These are phyloP conservation scores for Urtica urens DNA, from an alignment of 306 rosid genomes.

Conservation along the genomic window DNA sequence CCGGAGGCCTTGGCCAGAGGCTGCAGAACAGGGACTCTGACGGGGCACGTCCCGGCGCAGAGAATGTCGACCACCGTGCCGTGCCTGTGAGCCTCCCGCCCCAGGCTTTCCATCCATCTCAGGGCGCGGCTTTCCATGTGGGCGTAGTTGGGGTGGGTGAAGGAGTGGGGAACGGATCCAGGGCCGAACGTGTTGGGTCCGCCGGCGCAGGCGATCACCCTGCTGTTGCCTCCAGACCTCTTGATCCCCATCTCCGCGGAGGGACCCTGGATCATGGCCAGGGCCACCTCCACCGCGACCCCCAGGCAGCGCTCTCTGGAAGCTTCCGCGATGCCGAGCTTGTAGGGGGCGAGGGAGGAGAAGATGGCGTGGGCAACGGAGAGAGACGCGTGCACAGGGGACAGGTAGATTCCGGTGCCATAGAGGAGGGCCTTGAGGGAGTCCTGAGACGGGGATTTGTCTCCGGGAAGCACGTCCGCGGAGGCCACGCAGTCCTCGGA, in stretches of 20 bases:
- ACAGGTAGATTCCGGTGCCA: conserved; percentile 87
- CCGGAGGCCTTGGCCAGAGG: conserved; percentile 97
- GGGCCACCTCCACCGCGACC: conserved; percentile 93
- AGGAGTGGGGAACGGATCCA: conserved; percentile 92
- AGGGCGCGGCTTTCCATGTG: conserved; percentile 86
- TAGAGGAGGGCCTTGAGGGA: conserved; percentile 64
- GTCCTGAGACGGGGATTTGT: conserved; percentile 67
- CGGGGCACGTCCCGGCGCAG: conserved; percentile 98
- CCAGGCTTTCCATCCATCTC: conserved; percentile 90
- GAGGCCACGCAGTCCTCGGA: conserved; percentile 84
- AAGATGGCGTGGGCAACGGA: conserved; percentile 84
- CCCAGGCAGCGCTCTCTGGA: conserved; percentile 96
- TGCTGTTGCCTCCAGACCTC: conserved; percentile 80
- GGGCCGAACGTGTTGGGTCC: conserved; percentile 95
- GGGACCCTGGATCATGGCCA: conserved; percentile 86
- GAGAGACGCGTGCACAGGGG: conserved; percentile 90
- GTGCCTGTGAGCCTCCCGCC: conserved; percentile 71
- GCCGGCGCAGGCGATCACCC: conserved; percentile 90
- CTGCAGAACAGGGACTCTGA: conserved; percentile 86
- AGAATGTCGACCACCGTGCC: conserved; percentile 72
- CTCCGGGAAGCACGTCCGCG: conserved; percentile 96
- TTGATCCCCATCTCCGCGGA: conserved; percentile 77
- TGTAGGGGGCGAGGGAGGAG: conserved; percentile 82
- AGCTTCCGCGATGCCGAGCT: conserved; percentile 63
- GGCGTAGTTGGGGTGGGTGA: conserved; percentile 82